A percentile compares a stretch with the other conserved stretches of the same genome.
Evolutionary conservation across 73 alveolate genomes (phyloP).

Genomic region (Blepharisma stoltei): DNA sequence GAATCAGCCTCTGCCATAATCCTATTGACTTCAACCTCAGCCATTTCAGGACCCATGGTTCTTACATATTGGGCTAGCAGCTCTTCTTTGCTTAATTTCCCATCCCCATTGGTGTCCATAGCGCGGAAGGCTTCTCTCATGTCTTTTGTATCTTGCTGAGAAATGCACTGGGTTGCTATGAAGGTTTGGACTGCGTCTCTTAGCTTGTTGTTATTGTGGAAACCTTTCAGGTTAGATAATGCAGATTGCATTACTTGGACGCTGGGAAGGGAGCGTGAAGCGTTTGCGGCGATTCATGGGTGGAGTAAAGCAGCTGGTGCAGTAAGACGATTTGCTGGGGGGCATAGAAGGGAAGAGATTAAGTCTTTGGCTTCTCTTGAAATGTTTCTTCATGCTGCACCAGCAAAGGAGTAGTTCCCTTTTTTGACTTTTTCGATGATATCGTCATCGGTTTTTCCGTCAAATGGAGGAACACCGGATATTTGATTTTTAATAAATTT

Average conservation of each 20-base stretch:
- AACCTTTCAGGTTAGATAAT: conserved; percentile 19
- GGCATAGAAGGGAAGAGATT: conserved; percentile 39
- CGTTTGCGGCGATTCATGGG: conserved; percentile 45
- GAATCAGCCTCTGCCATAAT: conserved; percentile 28
- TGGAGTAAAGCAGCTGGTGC: conserved; percentile 54
- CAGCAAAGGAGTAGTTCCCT: too few relatives aligned
- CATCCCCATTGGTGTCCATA: conserved; percentile 45
- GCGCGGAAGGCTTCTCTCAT: conserved; percentile 12
- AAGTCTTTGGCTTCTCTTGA: conserved; percentile 73
- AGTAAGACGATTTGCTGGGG: conserved; percentile 40
- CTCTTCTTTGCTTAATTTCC: conserved; percentile 48
- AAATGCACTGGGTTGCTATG: conserved; percentile 27
- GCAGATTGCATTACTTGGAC: conserved; percentile 14
- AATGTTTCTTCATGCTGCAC: conserved; percentile 31
- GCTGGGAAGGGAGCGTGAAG: conserved; percentile 4
- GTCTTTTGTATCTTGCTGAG: background rate
- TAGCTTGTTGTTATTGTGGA: conserved; percentile 14
- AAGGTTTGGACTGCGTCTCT: conserved; percentile 5
- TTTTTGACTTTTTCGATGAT: too few relatives aligned
- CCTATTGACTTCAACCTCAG: conserved; percentile 11
- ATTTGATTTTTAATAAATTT: too few relatives aligned
- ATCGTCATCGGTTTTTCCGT: too few relatives aligned
- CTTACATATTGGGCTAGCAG: conserved; percentile 31
- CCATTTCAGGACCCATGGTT: conserved; percentile 28
- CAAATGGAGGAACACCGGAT: too few relatives aligned